Evolutionary conservation across 2,329 filamentous ascomycete genomes (phyloP).

Genomic region (Colletotrichum trifolii): DNA sequence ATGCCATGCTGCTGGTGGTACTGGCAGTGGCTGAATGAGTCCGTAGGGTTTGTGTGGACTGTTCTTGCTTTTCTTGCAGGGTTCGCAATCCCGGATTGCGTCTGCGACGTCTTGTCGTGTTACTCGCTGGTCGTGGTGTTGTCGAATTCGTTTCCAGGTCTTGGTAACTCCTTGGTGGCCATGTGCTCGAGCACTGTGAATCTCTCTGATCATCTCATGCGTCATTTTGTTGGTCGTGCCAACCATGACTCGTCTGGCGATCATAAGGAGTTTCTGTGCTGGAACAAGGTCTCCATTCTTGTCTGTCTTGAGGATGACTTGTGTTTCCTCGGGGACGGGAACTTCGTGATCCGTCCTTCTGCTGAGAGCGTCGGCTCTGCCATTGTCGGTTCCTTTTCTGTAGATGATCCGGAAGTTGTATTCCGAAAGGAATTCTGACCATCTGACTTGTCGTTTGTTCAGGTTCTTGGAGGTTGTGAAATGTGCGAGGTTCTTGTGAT

Average conservation of each 20-base stretch:
- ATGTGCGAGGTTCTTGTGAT: background rate
- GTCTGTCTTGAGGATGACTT: slow-evolving; percentile 1
- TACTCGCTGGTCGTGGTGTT: background rate
- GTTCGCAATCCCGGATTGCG: slow-evolving; percentile 6
- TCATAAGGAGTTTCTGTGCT: background rate
- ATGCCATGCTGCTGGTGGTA: background rate
- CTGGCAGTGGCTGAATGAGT: background rate
- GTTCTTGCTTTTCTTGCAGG: background rate
- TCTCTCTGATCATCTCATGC: background rate
- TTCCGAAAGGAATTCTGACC: slow-evolving; percentile 9
- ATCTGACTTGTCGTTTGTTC: slow-evolving; percentile 6
- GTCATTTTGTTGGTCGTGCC: background rate
- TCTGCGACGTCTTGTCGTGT: background rate
- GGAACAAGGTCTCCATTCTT: background rate
- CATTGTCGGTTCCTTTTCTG: background rate
- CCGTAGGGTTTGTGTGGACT: background rate
- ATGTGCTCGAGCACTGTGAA: background rate
- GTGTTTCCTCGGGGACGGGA: slow-evolving; percentile 1
- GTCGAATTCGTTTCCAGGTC: background rate
- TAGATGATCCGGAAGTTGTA: slow-evolving; percentile 12
- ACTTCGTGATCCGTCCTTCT: background rate
- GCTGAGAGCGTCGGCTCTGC: slow-evolving; percentile 7
- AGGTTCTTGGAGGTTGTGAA: background rate
- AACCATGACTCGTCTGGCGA: background rate
- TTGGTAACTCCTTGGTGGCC: slow-evolving; percentile 2